Evolutionary conservation across 306 rosid species (phyloP).

Genomic region (Dryas octopetala): DNA sequence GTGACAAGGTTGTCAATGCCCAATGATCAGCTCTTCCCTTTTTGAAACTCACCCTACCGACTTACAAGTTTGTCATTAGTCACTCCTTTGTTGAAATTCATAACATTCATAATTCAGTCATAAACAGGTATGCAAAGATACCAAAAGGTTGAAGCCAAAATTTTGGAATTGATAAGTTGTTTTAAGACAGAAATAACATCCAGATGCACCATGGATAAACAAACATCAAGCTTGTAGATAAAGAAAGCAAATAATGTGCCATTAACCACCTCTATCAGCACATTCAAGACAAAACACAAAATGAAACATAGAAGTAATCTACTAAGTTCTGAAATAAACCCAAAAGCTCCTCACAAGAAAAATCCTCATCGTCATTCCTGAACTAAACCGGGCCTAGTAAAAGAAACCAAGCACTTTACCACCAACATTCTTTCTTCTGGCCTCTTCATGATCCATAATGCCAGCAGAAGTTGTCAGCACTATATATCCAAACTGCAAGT

Average conservation of each 20-base stretch:
- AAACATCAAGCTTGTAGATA: background rate
- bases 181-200: background rate
- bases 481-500: constrained; percentile 49
- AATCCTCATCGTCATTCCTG: background rate
- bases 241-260: background rate
- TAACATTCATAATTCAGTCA: background rate
- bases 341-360: constrained; percentile 11
- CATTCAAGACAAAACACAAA: constrained; percentile 13
- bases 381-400: constrained; percentile 27
- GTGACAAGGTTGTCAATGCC: too few species aligned
- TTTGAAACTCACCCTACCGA: too few species aligned
- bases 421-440: constrained; percentile 58
- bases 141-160: background rate
- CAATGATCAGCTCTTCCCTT: too few species aligned
- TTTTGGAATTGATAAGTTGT: background rate
- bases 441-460: constrained; percentile 64
- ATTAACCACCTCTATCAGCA: background rate
- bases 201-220: background rate
- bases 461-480: constrained; percentile 62
- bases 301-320: constrained; percentile 21
- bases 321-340: constrained; percentile 17
- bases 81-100: background rate
- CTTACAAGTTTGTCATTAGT: too few species aligned
- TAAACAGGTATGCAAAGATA: background rate
- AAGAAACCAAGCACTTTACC: constrained; percentile 69